Conservation (phyloP, 768 basidiomycete genomes). For the Coprinopsis sp. region DNA sequence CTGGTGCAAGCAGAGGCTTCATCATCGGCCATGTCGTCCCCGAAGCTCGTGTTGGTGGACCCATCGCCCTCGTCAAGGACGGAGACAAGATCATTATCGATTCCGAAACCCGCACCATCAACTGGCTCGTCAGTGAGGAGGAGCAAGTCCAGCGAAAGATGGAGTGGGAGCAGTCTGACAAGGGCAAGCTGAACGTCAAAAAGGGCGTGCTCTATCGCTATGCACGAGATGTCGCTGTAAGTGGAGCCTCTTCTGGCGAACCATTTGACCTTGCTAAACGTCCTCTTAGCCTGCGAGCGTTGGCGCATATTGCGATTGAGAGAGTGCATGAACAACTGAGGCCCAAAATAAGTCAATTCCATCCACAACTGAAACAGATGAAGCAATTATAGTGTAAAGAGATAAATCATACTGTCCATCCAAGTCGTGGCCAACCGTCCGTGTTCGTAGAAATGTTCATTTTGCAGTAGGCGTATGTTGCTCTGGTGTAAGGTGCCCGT, state of each 20-base stretch:
- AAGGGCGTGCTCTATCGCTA: constrained; percentile 77
- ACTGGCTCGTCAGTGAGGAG: constrained; percentile 68
- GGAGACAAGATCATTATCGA: constrained; percentile 80
- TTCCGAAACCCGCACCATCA: constrained; percentile 55
- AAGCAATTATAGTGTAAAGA: not conserved
- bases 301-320: constrained; percentile 79
- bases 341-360: constrained; percentile 3
- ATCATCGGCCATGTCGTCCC: constrained; percentile 56
- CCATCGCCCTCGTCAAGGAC: constrained; percentile 82
- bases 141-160: constrained; percentile 56
- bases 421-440: not conserved
- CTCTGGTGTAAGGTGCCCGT: too few species aligned
- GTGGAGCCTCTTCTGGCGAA: constrained; percentile 27
- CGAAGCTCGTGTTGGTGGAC: constrained; percentile 73
- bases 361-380: not conserved
- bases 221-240: constrained; percentile 81
- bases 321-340: constrained; percentile 1
- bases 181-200: constrained; percentile 58
- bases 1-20: constrained; percentile 63
- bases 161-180: constrained; percentile 69
- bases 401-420: too few species aligned
- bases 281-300: constrained; percentile 64
- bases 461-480: not conserved
- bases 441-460: not conserved
- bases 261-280: too few species aligned